Percentiles rank a stretch among this genome's conserved stretches.
Evolutionary conservation across 148 eudicot species (phyloP).

Genomic region (Dysphania ambrosioides): DNA sequence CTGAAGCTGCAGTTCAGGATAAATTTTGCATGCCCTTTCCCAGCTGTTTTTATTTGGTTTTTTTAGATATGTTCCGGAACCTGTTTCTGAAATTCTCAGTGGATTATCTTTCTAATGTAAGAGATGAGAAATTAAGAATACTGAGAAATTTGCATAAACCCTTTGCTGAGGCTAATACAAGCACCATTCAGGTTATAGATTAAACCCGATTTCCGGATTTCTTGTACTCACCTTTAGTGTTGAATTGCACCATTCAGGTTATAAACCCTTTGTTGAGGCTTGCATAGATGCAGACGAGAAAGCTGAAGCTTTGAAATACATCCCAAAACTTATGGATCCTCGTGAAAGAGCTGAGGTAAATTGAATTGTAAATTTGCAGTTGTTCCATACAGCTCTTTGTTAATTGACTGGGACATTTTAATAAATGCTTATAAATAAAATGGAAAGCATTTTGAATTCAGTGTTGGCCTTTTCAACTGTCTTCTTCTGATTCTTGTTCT

Average conservation of each 20-base stretch:
- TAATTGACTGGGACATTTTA: neutral
- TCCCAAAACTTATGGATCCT: constrained; percentile 78
- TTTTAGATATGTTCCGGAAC: neutral
- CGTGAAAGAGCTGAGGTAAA: constrained; percentile 87
- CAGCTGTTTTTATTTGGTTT: neutral
- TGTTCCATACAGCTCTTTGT: neutral
- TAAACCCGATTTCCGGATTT: neutral
- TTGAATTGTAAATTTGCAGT: neutral
- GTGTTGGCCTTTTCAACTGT: neutral
- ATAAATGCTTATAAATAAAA: neutral
- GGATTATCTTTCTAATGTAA: neutral
- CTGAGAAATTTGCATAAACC: neutral
- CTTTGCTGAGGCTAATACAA: neutral
- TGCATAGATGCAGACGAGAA: constrained; percentile 91
- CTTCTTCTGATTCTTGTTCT: neutral
- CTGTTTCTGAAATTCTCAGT: neutral
- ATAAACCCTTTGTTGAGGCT: constrained; percentile 94
- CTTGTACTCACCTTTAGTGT: neutral
- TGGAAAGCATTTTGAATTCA: neutral
- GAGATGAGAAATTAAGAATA: neutral
- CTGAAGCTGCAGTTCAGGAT: neutral
- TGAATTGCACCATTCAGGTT: constrained; percentile 44
- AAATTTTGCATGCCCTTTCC: neutral
- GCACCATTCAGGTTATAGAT: neutral
- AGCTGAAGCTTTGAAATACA: constrained; percentile 84